Base-by-base conservation (phyloP, 1,284 basidiomycete species). In the Leccinum fallax region DNA sequence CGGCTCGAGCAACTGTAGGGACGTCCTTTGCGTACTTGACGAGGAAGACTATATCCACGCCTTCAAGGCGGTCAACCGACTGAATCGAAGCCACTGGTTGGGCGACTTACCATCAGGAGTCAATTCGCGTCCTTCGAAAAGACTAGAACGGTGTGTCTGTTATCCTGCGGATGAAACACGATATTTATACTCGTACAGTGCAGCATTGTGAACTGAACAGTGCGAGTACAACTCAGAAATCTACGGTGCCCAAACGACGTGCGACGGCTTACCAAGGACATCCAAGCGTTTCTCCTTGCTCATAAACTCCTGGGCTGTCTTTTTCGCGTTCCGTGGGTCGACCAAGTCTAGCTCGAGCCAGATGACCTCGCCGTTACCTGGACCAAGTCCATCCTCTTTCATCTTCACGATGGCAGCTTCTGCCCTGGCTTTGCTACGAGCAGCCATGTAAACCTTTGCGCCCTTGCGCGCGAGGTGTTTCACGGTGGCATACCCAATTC, bases 201-300 rank as follows among this genome's bases (percentile, higher is more conserved):
- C 83, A 63, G 83, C 84, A 63, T 86, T 85, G 64, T 85, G 82
- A 49, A 86, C 83, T 85, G 53, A 26, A 15, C 15, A 15, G 1
- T 43, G 34, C 58, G 21, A 8, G 26, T 6, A 4, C 24, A 43
- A 9, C 24, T 62, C 49, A 63, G 34, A 24, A 24, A 32, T 32
- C 30, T 21, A 26, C 6, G 34, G 26, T 30, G 3, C 5, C 1
- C 6, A 46, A 34, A 57, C 2, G 11, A 55, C 13, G 16, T 30
- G 13, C 11, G 7, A 58, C 34, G 43, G 34, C 74, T 48, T 61
- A 85, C 85, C 69, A n/a, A 86, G 71, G n/a, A 85, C 71, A 63
- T 87, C 85, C 46, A 86, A 69, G 40, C 82, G 76, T n/a, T 69
- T 69, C 66, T 87, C 85, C 48, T 71, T 75, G 38, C 61, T 62